A percentile compares a stretch with the other conserved stretches of the same genome.
Conservation (phyloP, 148 eudicot genomes). For the Vaccinium darrowii region DNA sequence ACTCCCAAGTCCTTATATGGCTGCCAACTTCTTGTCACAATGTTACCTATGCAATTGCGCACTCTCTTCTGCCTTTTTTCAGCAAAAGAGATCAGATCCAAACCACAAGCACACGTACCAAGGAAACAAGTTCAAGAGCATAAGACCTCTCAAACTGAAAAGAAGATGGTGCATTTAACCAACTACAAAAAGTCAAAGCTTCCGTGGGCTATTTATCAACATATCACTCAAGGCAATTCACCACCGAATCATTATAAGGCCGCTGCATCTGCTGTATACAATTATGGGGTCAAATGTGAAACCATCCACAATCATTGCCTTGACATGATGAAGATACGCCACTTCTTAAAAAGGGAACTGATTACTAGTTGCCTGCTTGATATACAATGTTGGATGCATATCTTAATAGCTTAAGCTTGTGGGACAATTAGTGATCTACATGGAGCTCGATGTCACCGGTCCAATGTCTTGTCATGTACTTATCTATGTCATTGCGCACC, state of each 20-base stretch:
- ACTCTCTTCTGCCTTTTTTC: background rate
- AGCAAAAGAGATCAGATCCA: background rate
- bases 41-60: background rate
- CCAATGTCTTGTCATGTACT: background rate
- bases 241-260: background rate
- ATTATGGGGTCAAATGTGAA: background rate
- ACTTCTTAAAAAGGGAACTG: background rate
- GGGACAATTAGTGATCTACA: background rate
- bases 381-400: background rate
- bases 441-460: background rate
- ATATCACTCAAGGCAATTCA: conserved; percentile 1
- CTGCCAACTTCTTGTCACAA: background rate
- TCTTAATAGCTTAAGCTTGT: background rate
- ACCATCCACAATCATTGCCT: background rate
- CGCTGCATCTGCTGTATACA: background rate
- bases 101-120: background rate
- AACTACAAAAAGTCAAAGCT: background rate
- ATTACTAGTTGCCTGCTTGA: background rate
- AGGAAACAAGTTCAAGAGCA: background rate
- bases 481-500: background rate
- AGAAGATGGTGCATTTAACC: background rate
- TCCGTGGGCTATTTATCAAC: background rate
- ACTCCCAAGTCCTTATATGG: background rate
- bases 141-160: background rate
- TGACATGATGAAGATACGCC: background rate